phyloP scores from a whole-genome alignment of 1,139 yeast species.

The Suhomyces guaymorum region DNA sequence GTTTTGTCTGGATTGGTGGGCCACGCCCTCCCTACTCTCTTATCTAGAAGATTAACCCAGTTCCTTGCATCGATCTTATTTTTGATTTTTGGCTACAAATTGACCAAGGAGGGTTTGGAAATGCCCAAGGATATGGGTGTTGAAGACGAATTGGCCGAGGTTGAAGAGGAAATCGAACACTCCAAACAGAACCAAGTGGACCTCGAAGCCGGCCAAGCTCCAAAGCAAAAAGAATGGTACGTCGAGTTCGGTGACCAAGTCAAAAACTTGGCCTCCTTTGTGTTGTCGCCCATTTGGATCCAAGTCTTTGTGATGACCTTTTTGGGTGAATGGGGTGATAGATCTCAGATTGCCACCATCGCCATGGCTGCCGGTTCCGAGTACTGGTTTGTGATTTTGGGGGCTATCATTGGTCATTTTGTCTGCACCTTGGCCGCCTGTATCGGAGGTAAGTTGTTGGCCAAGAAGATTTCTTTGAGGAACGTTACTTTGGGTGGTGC shows the following conservation, averaged over 20 bases:
- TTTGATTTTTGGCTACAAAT: slow-evolving; percentile 76
- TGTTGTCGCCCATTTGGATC: slow-evolving; percentile 88
- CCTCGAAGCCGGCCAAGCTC: slow-evolving; percentile 54
- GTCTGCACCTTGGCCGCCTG: slow-evolving; percentile 94
- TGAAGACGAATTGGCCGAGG: slow-evolving; percentile 94
- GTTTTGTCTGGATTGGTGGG: slow-evolving; percentile 88
- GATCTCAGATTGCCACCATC: slow-evolving; percentile 96
- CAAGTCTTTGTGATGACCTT: slow-evolving; percentile 96
- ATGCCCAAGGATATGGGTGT: slow-evolving; percentile 86
- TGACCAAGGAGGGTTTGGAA: slow-evolving; percentile 75
- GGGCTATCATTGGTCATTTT: slow-evolving; percentile 89
- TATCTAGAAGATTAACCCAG: slow-evolving; percentile 80
- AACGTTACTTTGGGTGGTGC: slow-evolving; percentile 93
- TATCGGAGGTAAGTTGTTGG: slow-evolving; percentile 86
- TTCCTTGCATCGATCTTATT: slow-evolving; percentile 79
- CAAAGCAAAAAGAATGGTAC: slow-evolving; percentile 25
- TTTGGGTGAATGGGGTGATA: slow-evolving; percentile 98
- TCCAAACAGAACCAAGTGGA: slow-evolving; percentile 55
- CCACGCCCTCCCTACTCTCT: slow-evolving; percentile 80
- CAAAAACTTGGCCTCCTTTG: slow-evolving; percentile 55
- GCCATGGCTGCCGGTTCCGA: slow-evolving; percentile 98
- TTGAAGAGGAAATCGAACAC: slow-evolving; percentile 86
- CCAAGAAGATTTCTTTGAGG: slow-evolving; percentile 86
- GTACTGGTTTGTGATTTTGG: slow-evolving; percentile 85
- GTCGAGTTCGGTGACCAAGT: slow-evolving; percentile 34